A percentile compares a stretch with the other conserved stretches of the same genome.
These are phyloP conservation scores for Lodderomyces beijingensis DNA, from an alignment of 1,139 yeast genomes.

Conservation along the genomic window DNA sequence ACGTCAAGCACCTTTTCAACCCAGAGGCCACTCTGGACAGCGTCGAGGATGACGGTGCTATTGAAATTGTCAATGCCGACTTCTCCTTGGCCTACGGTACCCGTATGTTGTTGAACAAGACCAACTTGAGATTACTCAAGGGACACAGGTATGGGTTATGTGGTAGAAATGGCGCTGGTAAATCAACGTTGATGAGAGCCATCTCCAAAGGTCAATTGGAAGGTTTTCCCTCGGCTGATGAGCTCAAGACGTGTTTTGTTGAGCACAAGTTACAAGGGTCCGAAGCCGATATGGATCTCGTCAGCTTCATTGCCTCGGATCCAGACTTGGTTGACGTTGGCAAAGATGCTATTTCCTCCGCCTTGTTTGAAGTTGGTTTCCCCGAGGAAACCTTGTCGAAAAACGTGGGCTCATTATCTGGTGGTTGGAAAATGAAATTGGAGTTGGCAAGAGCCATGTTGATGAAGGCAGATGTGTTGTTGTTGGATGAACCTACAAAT, in stretches of 20 bases:
- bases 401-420: constrained; percentile 90
- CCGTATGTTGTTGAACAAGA: constrained; percentile 92
- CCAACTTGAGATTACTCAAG: constrained; percentile 77
- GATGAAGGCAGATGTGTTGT: constrained; percentile 91
- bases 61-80: constrained; percentile 89
- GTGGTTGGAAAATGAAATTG: constrained; percentile 99
- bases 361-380: constrained; percentile 83
- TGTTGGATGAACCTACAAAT: constrained; percentile 97
- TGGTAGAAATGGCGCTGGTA: constrained; percentile 99
- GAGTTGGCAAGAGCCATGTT: constrained; percentile 98
- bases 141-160: constrained; percentile 98
- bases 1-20: constrained; percentile 62
- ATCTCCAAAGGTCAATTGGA: constrained; percentile 96
- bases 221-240: constrained; percentile 91
- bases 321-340: constrained; percentile 67
- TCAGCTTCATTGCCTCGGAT: constrained; percentile 85
- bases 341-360: constrained; percentile 66
- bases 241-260: constrained; percentile 89
- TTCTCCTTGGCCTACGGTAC: constrained; percentile 97
- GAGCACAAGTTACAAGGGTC: constrained; percentile 96
- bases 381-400: constrained; percentile 85
- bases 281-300: constrained; percentile 87
- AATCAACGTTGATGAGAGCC: constrained; percentile 95
- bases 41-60: constrained; percentile 62
- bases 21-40: constrained; percentile 56